These are phyloP conservation scores for Aspergillus texensis DNA, from an alignment of 2,329 filamentous ascomycete species.

Conservation along the genomic window DNA sequence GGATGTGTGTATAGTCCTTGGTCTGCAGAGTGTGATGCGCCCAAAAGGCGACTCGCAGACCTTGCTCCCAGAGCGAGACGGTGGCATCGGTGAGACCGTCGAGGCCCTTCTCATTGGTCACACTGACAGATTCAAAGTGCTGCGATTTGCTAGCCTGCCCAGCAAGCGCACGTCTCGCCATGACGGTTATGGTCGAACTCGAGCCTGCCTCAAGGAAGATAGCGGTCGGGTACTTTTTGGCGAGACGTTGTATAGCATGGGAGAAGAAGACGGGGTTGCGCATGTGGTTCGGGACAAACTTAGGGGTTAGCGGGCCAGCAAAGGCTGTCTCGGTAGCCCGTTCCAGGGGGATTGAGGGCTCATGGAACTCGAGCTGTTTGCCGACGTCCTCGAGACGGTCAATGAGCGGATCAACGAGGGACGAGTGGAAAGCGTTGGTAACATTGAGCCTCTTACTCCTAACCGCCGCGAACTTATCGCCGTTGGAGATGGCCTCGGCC, in stretches of 20 bases:
- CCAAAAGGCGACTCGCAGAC: conserved; percentile 43
- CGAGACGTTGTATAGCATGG: too few species aligned
- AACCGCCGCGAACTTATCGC: too few species aligned
- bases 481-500: conserved; percentile 10
- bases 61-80: conserved; percentile 44
- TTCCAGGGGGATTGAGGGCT: conserved; percentile 11
- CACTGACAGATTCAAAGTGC: neutral
- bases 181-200: too few species aligned
- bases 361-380: conserved; percentile 31
- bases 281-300: too few species aligned
- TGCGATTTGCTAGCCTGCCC: conserved; percentile 16
- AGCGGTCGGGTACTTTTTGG: too few species aligned
- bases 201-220: too few species aligned
- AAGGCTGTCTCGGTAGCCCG: too few species aligned
- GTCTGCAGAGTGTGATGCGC: conserved; percentile 33
- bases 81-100: conserved; percentile 29
- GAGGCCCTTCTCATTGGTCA: conserved; percentile 7
- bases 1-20: conserved; percentile 23
- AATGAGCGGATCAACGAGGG: conserved; percentile 42
- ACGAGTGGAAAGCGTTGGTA: conserved; percentile 54
- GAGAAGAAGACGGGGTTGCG: too few species aligned
- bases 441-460: conserved; percentile 45
- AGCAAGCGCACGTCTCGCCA: too few species aligned
- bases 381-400: conserved; percentile 29
- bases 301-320: too few species aligned